Conservation (phyloP, 1,284 basidiomycete genomes). For the Papiliotrema terrestris region DNA sequence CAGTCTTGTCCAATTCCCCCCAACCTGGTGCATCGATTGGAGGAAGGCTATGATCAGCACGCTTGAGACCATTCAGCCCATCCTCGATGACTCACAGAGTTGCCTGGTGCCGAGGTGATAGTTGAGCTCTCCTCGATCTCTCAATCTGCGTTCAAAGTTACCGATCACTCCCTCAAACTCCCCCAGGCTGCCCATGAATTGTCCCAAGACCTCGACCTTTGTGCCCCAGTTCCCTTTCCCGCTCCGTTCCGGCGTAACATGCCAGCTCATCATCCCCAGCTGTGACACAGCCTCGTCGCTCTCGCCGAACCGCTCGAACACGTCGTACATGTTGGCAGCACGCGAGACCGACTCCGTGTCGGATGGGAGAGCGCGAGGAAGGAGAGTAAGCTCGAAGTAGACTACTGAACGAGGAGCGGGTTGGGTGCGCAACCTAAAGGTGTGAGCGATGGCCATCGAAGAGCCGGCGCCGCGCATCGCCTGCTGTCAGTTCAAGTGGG, state of each 20-base stretch:
- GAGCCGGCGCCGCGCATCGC: constrained; percentile 12
- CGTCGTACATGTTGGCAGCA: constrained; percentile 8
- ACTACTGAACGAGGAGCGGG: constrained; percentile 10
- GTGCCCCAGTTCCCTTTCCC: constrained; percentile 7
- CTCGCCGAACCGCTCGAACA: constrained; percentile 15
- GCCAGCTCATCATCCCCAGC: constrained; percentile 11
- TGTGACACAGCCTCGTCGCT: neutral
- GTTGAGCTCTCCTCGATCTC: constrained; percentile 3
- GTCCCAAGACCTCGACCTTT: constrained; percentile 18
- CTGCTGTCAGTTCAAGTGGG: neutral
- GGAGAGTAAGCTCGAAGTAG: constrained; percentile 17
- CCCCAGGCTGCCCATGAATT: constrained; percentile 8
- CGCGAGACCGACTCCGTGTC: constrained; percentile 2
- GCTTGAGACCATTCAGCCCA: neutral
- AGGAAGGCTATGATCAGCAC: constrained; percentile 6
- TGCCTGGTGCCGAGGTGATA: constrained; percentile 2
- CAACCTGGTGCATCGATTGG: constrained; percentile 13
- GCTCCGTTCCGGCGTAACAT: constrained; percentile 13
- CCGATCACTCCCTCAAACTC: constrained; percentile 10
- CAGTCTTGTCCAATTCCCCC: constrained; percentile 15
- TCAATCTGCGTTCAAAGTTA: constrained; percentile 4
- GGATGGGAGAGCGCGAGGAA: constrained; percentile 11
- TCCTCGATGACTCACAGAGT: constrained; percentile 4
- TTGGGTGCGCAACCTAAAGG: constrained; percentile 12
- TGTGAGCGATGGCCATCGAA: constrained; percentile 12